These are phyloP conservation scores for Parietichytrium sp. DNA, from an alignment of 108 stramenopile genomes.

Conservation along the genomic window DNA sequence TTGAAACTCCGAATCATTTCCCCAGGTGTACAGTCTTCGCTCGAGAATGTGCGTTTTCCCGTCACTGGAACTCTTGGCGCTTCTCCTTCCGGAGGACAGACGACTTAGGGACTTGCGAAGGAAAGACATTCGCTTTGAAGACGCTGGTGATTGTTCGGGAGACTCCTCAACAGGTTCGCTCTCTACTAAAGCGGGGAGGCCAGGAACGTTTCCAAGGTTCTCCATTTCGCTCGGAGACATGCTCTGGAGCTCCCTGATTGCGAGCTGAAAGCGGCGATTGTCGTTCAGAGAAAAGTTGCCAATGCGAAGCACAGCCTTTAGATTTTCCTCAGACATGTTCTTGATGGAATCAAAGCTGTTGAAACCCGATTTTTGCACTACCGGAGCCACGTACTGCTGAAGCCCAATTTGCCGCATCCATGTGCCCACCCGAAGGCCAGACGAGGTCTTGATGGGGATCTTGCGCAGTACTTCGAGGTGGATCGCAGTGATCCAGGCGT, in stretches of 20 bases:
- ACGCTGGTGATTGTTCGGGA: too few relatives aligned
- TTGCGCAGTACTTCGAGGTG: not conserved
- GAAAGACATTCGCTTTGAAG: too few relatives aligned
- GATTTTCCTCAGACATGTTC: not conserved
- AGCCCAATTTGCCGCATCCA: not conserved
- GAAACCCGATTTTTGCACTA: not conserved
- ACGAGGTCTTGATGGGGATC: not conserved
- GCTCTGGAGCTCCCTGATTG: not conserved
- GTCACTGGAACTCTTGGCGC: too few relatives aligned
- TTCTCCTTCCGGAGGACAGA: too few relatives aligned
- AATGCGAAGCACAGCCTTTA: not conserved
- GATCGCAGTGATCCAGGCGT: not conserved
- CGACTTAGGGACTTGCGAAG: too few relatives aligned
- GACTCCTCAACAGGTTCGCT: too few relatives aligned
- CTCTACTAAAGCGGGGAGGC: too few relatives aligned
- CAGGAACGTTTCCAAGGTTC: not conserved
- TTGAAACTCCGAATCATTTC: not conserved
- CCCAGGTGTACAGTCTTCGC: conserved; percentile 17
- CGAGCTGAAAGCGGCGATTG: not conserved
- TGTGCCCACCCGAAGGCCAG: not conserved
- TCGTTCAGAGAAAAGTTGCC: not conserved
- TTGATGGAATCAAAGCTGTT: not conserved
- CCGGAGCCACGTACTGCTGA: not conserved
- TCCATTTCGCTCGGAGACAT: not conserved
- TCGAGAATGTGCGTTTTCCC: not conserved